Conservation (phyloP, 2,329 filamentous ascomycete genomes). For the Alternaria arbusti region DNA sequence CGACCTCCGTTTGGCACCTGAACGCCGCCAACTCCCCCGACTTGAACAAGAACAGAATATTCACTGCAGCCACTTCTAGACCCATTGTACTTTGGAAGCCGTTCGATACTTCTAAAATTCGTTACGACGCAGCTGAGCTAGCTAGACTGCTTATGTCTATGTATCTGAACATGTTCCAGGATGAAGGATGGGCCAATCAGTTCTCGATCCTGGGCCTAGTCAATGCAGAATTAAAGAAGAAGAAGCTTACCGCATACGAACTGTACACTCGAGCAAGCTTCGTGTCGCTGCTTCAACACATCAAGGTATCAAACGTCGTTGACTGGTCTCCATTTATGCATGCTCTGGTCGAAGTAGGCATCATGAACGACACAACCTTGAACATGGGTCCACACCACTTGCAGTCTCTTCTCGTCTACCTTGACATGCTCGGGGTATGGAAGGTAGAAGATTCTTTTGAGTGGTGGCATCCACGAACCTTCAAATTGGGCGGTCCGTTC, state of each 20-base stretch:
- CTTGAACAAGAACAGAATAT: neutral
- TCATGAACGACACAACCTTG: constrained; percentile 12
- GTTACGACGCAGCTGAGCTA: constrained; percentile 28
- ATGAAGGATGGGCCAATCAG: constrained; percentile 3
- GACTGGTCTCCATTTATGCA: constrained; percentile 7
- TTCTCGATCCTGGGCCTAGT: neutral
- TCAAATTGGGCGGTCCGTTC: constrained; percentile 4
- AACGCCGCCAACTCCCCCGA: neutral
- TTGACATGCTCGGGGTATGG: constrained; percentile 13
- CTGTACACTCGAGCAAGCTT: constrained; percentile 21
- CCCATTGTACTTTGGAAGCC: constrained; percentile 25
- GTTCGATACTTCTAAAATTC: constrained; percentile 47
- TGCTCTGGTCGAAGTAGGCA: neutral
- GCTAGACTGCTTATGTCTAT: constrained; percentile 10
- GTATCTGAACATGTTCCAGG: constrained; percentile 22
- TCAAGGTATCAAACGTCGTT: neutral
- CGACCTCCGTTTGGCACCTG: neutral
- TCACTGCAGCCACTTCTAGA: constrained; percentile 19
- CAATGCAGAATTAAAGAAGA: neutral
- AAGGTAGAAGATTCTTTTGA: neutral
- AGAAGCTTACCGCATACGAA: constrained; percentile 26
- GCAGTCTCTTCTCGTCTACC: constrained; percentile 17
- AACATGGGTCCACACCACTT: constrained; percentile 14
- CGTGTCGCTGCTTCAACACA: constrained; percentile 8
- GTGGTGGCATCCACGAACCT: neutral